Evolutionary conservation across 179 eudicot genomes (phyloP), one percentile per base, ranked within the genome.

Genomic region (Spergularia azorica): DNA sequence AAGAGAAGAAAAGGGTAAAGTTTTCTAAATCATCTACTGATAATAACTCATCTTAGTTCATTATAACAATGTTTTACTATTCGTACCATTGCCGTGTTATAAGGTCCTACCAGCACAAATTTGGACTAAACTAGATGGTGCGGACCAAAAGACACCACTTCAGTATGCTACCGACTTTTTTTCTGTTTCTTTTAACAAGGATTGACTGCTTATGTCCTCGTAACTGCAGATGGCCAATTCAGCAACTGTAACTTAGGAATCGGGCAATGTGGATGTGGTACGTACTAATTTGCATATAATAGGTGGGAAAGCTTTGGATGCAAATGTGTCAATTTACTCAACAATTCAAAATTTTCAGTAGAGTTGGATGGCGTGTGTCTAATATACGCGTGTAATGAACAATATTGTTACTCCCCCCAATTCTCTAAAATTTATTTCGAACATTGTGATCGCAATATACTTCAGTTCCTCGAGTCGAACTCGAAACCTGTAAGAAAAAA

Each of bases 1-100:
- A 71, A 41, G 76, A 78, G 39, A 41, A 78, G 59, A 71, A 64
- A 78, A 43, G 58, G 72, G 81, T 78, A 78, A 61, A 70, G 0
- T 68, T 60, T 26, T 60, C 72, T 20, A 4, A 4, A 17, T 59
- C 18, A 7, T 32, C 38, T 26, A 26, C 32, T 26, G 32, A 26
- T 26, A 2, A 39, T 2, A 36, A 67, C 54, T 51, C 9, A 26
- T 26, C 32, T 0, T 38, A 18, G 32, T 67, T 66, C 4, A 0
- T 43, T 17, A 1, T 13, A 9, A 43, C 51, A 38, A 4, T 21
- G 14, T 4, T 32, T 62, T 26, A 21, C 14, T 3, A 43, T 67
- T 16, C 7, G 18, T 48, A 16, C 18, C 56, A 46, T 18, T 32
- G 48, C 17, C 73, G 10, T 51, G 10, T 21, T 71, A 6, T 55